Evolutionary conservation across 2,329 filamentous ascomycete species (phyloP), one percentile per base, ranked within the genome.

Genomic region (Berkeleyomyces rouxiae): DNA sequence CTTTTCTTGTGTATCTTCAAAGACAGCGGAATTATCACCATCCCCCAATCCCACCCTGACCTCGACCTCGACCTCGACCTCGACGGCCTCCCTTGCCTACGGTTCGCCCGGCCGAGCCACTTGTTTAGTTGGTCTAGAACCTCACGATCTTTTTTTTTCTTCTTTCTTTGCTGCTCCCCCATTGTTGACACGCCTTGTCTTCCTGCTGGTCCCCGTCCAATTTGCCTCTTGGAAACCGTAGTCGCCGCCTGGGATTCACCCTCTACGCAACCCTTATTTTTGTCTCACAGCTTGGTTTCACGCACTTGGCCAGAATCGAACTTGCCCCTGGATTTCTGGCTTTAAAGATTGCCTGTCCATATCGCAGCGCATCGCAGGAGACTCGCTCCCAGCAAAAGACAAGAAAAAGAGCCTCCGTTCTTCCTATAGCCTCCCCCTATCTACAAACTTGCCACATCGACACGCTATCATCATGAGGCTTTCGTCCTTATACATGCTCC

Each of bases 401-500:
- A 23, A 23, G 23, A 58, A 58, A 7, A 37, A 23, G 13, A 40
- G 5, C 53, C 53, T n/a, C 10, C 13, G 3, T 33, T 40, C 11
- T 37, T 57, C 33, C 33, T n/a, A 11, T 9, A 3, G 11, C 43
- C 42, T 16, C 43, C 44, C n/a, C 5, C 31, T 23, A n/a, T 7
- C 44, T 47, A 3, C 44, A 23, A 47, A 7, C 31, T 13, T 7
- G 3, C 23, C 23, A 23, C 23, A 23, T 23, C 23, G 23, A 23
- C 23, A 23, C 23, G 23, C 23, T 53, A 65, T 67, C 68, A 65
- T n/a, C 70, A 79, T 79, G 77, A 75, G 75, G 73, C 71, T 78
- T 66, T 70, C 71, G 62, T 72, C 73, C 60, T 68, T 77, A 61
- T 70, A 78, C 65, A 71, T 79, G 67, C 70, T 82, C 60, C 71